Base-by-base conservation (phyloP, 1,139 yeast species). In the Meyerozyma sp. region DNA sequence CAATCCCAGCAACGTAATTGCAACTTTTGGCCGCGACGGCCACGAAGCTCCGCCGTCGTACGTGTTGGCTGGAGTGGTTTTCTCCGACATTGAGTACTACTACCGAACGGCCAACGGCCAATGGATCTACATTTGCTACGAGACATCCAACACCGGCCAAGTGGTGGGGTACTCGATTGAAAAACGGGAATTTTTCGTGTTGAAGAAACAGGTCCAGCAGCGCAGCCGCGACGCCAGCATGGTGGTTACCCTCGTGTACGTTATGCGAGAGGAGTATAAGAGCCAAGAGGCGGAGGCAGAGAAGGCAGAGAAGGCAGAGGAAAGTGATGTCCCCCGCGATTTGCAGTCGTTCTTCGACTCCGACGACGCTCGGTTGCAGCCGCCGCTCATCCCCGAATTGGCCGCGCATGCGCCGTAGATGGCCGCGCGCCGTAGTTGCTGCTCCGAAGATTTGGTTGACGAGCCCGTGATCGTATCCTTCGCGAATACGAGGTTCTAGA, bases 51-150 rank as follows among this genome's bases (percentile, higher is more conserved):
- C 62, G 3, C 42, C 49, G 6, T 52, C 54, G 26, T 68, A 67
- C 45, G 41, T 51, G 2, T 52, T 68, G 26, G 48, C 58, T 0
- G 67, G 68, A 1, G 59, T 67, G 11, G 54, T 68, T 6, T 38
- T 65, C n/a, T 59, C 61, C 6, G 70, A 65, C 39, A 40, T 50
- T 5, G 63, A 65, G 39, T 70, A 66, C 47, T 60, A 47, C 28
- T 53, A 51, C 47, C 39, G 46, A 23, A 46, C 49, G 36, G 44
- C 25, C 11, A 10, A 3, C 14, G 37, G 26, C 14, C 14, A 18
- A 13, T 34, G 37, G 37, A 34, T 34, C 25, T 34, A 34, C 37
- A 13, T 34, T 10, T 8, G 26, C 26, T 34, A 34, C 26, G 26
- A 34, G 14, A 10, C 25, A 9, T 34, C 37, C 2, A 20, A 11